Evolutionary conservation across 1,284 basidiomycete species (phyloP).

Genomic region (Cutaneotrichosporon cutaneum): DNA sequence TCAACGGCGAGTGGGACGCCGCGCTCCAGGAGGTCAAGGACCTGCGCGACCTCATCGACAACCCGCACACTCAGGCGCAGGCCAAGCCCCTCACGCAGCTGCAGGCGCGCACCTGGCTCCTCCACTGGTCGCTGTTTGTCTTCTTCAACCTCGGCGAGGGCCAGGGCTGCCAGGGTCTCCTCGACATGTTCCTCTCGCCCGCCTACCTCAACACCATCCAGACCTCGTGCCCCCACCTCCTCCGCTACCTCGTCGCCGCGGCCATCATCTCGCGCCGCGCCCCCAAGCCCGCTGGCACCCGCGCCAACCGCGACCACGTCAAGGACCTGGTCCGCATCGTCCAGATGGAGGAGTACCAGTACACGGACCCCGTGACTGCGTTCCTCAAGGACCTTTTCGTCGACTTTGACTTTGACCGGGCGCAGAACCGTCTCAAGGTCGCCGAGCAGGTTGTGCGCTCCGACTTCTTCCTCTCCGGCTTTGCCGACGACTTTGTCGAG

Average conservation of each 20-base stretch:
- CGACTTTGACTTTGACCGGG: constrained; percentile 87
- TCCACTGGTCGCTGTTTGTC: constrained; percentile 97
- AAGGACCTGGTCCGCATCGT: constrained; percentile 86
- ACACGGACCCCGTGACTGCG: constrained; percentile 85
- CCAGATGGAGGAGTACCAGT: constrained; percentile 91
- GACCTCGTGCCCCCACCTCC: constrained; percentile 87
- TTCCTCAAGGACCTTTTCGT: constrained; percentile 92
- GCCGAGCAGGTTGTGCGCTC: constrained; percentile 81
- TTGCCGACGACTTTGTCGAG: constrained; percentile 90
- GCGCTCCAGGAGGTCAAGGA: constrained; percentile 92
- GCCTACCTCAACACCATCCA: constrained; percentile 98
- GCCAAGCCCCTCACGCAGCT: constrained; percentile 73
- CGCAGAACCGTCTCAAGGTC: constrained; percentile 74
- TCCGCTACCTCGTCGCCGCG: constrained; percentile 90
- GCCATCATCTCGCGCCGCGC: constrained; percentile 85
- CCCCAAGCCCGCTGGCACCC: constrained; percentile 42
- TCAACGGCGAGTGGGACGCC: constrained; percentile 90
- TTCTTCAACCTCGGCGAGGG: constrained; percentile 96
- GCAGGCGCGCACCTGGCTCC: constrained; percentile 93
- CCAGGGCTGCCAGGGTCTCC: constrained; percentile 71
- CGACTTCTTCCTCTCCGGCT: constrained; percentile 92
- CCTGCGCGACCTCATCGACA: constrained; percentile 85
- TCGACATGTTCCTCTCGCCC: constrained; percentile 93
- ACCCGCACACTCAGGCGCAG: constrained; percentile 55
- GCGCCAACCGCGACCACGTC: constrained; percentile 71